These are phyloP conservation scores for Arctium lappa DNA, from an alignment of 129 eudicot species.

Conservation along the genomic window DNA sequence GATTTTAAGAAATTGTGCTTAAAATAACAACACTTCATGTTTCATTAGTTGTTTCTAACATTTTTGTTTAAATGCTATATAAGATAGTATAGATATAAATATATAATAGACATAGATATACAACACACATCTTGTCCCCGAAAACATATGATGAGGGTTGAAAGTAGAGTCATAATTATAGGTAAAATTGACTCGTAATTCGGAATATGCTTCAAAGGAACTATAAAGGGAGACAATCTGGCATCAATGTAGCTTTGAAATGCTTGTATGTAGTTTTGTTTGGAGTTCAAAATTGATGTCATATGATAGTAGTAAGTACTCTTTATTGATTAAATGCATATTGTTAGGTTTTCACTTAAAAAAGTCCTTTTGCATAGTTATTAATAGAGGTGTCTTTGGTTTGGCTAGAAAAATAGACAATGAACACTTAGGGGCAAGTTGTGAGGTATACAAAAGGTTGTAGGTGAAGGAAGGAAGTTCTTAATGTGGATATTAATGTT, in stretches of 20 bases:
- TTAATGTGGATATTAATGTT: conserved; percentile 35
- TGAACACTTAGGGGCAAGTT: conserved; percentile 58
- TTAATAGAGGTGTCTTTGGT: not conserved
- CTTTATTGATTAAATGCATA: not conserved
- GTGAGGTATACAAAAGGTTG: too few species aligned
- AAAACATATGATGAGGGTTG: too few species aligned
- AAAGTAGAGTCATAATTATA: too few species aligned
- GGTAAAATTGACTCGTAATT: not conserved
- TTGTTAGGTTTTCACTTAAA: not conserved
- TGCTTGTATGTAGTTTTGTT: not conserved
- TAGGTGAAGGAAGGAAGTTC: too few species aligned
- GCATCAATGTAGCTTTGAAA: not conserved
- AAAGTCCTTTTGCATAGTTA: not conserved
- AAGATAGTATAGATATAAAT: too few species aligned
- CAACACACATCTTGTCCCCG: too few species aligned
- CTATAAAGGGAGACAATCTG: not conserved
- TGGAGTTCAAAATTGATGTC: not conserved
- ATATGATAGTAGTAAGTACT: not conserved
- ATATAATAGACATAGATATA: too few species aligned
- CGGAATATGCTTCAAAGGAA: not conserved
- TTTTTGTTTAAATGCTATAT: too few species aligned
- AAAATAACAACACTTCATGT: too few species aligned
- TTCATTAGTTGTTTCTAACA: too few species aligned
- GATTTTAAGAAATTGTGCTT: too few species aligned
- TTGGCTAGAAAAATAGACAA: conserved; percentile 14